Evolutionary conservation across 331 rosid genomes (phyloP).

Genomic region (Acacia concinna): DNA sequence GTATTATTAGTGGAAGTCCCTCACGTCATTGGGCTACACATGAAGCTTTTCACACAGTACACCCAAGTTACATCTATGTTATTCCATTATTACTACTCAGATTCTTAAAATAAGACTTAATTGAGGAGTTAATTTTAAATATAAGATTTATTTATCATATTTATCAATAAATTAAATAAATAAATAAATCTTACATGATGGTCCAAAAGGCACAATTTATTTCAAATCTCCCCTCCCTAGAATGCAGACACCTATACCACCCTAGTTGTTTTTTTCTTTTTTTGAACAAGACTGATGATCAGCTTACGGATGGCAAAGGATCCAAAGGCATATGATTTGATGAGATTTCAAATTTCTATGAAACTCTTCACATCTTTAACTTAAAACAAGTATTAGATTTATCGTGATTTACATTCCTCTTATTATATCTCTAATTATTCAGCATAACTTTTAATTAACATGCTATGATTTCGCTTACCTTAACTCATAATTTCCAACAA

Average conservation of each 20-base stretch:
- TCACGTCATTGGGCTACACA: neutral
- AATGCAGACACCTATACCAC: neutral
- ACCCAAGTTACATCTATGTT: no score
- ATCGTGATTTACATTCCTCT: neutral
- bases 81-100: no score
- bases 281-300: neutral
- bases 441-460: neutral
- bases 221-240: neutral
- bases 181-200: no score
- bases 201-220: no score
- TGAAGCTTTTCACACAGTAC: neutral
- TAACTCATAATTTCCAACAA: neutral
- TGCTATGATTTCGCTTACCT: neutral
- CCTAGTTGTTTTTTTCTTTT: neutral
- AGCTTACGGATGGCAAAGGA: neutral
- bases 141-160: no score
- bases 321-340: neutral
- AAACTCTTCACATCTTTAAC: neutral
- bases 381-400: no score
- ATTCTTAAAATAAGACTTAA: no score
- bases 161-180: no score
- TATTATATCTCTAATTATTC: no score
- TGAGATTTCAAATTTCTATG: neutral
- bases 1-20: neutral
- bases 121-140: no score